Percentiles rank a stretch among this genome's conserved stretches.
Evolutionary conservation across 176 grass and related monocot species (phyloP).

Genomic region (Chrysopogon serrulatus): DNA sequence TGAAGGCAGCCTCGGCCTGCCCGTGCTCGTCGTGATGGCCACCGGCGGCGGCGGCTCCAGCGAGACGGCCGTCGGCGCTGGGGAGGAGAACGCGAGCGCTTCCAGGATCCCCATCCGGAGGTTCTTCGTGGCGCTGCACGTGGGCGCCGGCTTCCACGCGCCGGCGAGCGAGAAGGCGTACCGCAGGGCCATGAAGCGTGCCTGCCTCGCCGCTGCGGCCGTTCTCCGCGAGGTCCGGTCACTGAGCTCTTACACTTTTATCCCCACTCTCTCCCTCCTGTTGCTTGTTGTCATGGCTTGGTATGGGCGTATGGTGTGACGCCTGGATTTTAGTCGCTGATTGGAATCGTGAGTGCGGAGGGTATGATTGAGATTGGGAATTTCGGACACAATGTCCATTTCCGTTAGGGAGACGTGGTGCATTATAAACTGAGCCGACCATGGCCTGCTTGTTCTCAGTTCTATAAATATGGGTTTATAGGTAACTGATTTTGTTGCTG

Average conservation of each 20-base stretch:
- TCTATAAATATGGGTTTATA: neutral
- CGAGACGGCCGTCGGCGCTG: slow-evolving; percentile 9
- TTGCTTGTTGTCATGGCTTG: neutral
- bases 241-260: neutral
- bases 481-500: neutral
- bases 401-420: neutral
- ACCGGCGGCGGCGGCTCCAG: neutral
- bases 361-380: neutral
- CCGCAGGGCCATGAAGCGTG: slow-evolving; percentile 70
- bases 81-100: slow-evolving; percentile 12
- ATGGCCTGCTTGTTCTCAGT: neutral
- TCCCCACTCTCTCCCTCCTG: neutral
- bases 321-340: neutral
- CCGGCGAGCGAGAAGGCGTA: slow-evolving; percentile 75
- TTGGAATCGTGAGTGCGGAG: neutral
- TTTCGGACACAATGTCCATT: neutral
- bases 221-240: slow-evolving; percentile 49
- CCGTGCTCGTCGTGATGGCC: slow-evolving; percentile 5
- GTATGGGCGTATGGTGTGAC: neutral
- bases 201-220: slow-evolving; percentile 64
- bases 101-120: neutral
- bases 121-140: slow-evolving; percentile 82
- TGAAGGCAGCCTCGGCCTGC: neutral
- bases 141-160: slow-evolving; percentile 82
- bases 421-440: neutral